These are phyloP conservation scores for Alternaria consortialis DNA, from an alignment of 2,329 filamentous ascomycete genomes.

Conservation along the genomic window DNA sequence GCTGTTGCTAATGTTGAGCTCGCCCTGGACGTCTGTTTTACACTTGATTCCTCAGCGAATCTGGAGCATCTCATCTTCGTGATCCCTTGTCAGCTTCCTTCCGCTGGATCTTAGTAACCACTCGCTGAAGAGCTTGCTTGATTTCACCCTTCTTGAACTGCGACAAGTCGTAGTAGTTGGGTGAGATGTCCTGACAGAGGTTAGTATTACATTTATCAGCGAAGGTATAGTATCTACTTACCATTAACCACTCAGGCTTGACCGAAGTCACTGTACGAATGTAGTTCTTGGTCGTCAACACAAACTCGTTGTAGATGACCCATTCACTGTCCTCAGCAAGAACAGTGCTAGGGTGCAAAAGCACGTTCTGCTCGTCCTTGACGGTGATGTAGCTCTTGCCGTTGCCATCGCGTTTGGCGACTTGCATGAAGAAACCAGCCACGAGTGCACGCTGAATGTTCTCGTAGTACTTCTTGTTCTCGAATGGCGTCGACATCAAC, in stretches of 20 bases:
- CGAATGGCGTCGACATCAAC: constrained; percentile 86
- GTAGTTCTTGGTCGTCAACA: constrained; percentile 97
- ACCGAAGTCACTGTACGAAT: constrained; percentile 93
- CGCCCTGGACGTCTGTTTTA: not conserved
- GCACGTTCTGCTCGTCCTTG: constrained; percentile 93
- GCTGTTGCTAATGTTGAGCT: not conserved
- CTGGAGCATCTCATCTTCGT: constrained; percentile 1
- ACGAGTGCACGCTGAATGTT: constrained; percentile 95
- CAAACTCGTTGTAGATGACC: constrained; percentile 98
- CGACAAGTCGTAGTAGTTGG: constrained; percentile 87
- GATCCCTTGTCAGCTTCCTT: constrained; percentile 53
- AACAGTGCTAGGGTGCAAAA: constrained; percentile 93
- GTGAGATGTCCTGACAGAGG: constrained; percentile 79
- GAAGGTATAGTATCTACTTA: constrained; percentile 56
- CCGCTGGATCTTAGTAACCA: constrained; percentile 63
- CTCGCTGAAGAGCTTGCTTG: constrained; percentile 69
- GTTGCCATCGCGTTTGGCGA: constrained; percentile 88
- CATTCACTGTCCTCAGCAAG: constrained; percentile 89
- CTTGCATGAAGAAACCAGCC: constrained; percentile 99
- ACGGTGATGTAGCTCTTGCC: constrained; percentile 94
- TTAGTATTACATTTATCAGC: constrained; percentile 14
- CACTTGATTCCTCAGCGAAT: not conserved
- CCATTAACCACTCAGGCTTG: constrained; percentile 91
- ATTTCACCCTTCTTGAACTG: constrained; percentile 87
- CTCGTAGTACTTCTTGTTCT: constrained; percentile 96